phyloP scores from a whole-genome alignment of 2,329 filamentous ascomycete genomes.

The Penicillium sp. region DNA sequence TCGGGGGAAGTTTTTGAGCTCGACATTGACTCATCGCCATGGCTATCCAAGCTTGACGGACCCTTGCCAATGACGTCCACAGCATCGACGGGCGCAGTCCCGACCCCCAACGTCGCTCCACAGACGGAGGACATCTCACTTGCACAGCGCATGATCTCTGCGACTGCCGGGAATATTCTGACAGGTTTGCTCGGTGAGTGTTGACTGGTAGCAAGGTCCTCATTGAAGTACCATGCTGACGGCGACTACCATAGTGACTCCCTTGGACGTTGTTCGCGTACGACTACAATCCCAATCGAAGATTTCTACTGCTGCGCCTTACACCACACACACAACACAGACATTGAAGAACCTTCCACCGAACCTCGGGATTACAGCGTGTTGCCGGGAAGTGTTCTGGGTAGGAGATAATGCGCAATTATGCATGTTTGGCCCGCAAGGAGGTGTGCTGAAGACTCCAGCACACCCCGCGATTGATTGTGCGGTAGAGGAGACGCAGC shows the following conservation, averaged over 20 bases:
- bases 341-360: conserved; percentile 71
- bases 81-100: conserved; percentile 28
- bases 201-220: conserved; percentile 3
- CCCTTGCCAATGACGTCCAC: conserved; percentile 38
- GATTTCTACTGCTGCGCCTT: conserved; percentile 57
- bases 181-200: conserved; percentile 81
- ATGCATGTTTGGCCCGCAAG: conserved; percentile 66
- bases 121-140: conserved; percentile 66
- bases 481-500: conserved; percentile 83
- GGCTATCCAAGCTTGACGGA: conserved; percentile 35
- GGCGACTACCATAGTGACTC: conserved; percentile 67
- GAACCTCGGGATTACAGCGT: conserved; percentile 88
- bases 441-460: conserved; percentile 45
- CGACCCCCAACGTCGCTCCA: conserved; percentile 21
- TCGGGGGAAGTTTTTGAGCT: conserved; percentile 13
- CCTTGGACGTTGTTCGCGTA: conserved; percentile 93
- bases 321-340: conserved; percentile 52
- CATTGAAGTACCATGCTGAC: background rate
- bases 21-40: conserved; percentile 30
- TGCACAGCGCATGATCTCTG: conserved; percentile 90
- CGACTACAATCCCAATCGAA: conserved; percentile 82
- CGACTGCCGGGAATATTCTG: conserved; percentile 83
- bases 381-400: conserved; percentile 97
- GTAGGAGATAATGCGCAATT: conserved; percentile 80
- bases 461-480: conserved; percentile 63